These are phyloP conservation scores for Penicillium glabrum DNA, from an alignment of 2,329 filamentous ascomycete species.

Conservation along the genomic window DNA sequence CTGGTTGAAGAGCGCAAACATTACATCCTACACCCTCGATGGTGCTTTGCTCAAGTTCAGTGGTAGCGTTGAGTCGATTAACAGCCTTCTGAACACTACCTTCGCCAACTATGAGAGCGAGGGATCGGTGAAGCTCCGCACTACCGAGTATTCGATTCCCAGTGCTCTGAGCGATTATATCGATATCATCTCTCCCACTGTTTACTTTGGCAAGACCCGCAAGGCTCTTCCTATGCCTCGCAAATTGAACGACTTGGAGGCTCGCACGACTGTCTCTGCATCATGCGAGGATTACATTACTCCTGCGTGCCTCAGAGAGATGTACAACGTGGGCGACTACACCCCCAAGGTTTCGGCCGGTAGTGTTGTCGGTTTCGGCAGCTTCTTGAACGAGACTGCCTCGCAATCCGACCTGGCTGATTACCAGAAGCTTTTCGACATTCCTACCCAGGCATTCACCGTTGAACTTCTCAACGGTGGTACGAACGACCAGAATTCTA, in stretches of 20 bases:
- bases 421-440: conserved; percentile 42
- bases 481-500: conserved; percentile 40
- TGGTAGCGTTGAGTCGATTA: conserved; percentile 42
- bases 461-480: conserved; percentile 41
- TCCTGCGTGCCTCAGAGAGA: conserved; percentile 49
- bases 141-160: conserved; percentile 43
- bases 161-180: conserved; percentile 41
- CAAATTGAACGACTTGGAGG: conserved; percentile 1
- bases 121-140: conserved; percentile 44
- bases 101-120: conserved; percentile 49
- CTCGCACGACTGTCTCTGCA: conserved; percentile 26
- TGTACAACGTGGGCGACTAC: conserved; percentile 53
- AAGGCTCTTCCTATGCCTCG: neutral
- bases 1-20: conserved; percentile 47
- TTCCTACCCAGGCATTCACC: conserved; percentile 39
- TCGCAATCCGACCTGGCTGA: conserved; percentile 47
- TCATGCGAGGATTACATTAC: conserved; percentile 37
- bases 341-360: conserved; percentile 45
- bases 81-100: conserved; percentile 49
- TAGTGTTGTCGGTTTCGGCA: conserved; percentile 52
- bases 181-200: conserved; percentile 54
- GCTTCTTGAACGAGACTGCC: conserved; percentile 54
- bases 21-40: conserved; percentile 38
- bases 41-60: conserved; percentile 46
- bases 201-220: conserved; percentile 47